phyloP scores from a whole-genome alignment of 1,139 yeast species.

The Ashbya aceris region DNA sequence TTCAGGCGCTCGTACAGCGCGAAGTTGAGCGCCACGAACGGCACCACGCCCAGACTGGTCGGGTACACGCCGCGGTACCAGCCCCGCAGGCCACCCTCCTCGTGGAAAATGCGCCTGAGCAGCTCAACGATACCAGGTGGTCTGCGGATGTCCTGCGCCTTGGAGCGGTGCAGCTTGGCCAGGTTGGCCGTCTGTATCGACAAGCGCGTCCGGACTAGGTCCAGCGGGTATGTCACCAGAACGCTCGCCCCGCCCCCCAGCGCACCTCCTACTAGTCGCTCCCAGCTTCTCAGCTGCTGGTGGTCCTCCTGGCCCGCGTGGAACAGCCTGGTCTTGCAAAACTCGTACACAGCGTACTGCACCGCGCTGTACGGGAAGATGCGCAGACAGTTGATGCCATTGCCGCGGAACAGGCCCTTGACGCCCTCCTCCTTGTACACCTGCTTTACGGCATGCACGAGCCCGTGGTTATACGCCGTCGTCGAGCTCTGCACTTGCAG shows the following conservation, averaged over 20 bases:
- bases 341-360: slow-evolving; percentile 80
- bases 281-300: slow-evolving; percentile 39
- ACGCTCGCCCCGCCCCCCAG: slow-evolving; percentile 78
- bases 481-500: slow-evolving; percentile 72
- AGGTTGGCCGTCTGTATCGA: slow-evolving; percentile 83
- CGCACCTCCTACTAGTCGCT: slow-evolving; percentile 69
- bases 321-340: slow-evolving; percentile 45
- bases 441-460: slow-evolving; percentile 61
- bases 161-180: slow-evolving; percentile 40
- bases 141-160: slow-evolving; percentile 27
- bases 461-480: slow-evolving; percentile 57
- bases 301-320: slow-evolving; percentile 20
- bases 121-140: slow-evolving; percentile 68
- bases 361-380: slow-evolving; percentile 93
- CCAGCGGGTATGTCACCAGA: slow-evolving; percentile 81
- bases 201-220: slow-evolving; percentile 79
- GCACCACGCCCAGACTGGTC: slow-evolving; percentile 89
- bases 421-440: slow-evolving; percentile 89
- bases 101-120: slow-evolving; percentile 46
- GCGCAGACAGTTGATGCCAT: slow-evolving; percentile 79
- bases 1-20: slow-evolving; percentile 78
- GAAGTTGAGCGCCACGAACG: slow-evolving; percentile 89
- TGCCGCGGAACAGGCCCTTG: slow-evolving; percentile 82
- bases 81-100: slow-evolving; percentile 77
- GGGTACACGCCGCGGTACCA: slow-evolving; percentile 81